Base-by-base conservation (phyloP, 1,139 yeast species). In the Yamadazyma diddensiae region DNA sequence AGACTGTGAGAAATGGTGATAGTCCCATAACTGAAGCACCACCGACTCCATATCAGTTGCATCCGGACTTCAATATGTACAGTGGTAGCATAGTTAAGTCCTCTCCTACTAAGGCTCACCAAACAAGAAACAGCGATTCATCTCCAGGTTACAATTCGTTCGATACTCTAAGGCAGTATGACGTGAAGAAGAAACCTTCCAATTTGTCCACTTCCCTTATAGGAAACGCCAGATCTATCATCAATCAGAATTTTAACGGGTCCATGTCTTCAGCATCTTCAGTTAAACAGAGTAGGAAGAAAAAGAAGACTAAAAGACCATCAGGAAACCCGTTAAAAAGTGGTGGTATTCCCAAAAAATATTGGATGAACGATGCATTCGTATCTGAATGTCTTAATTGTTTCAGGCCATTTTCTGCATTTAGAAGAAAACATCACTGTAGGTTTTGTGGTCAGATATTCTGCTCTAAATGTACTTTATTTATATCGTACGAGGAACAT, bases 361-460 rank as follows among this genome's bases (percentile, higher is more conserved):
- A 83, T 52, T 86, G 95, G 95, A 86, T 86, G 95, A 83, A 85
- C 52, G 95, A 86, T 56, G 85, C 86, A 30, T 82, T 83, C 50
- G 92, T 88, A 0, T 73, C 80, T 5, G 92, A 85, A 41, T 86
- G 95, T 50, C 79, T 85, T 41, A 72, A 80, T 22, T 86, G 95
- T 50, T 82, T 82, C 32, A 72, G 77, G 36, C 74, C 79, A 0
- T 86, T 86, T 51, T 77, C 85, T 0, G 77, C 81, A 0, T 92
- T 90, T 58, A 65, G 97, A 51, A 69, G 98, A 45, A 85, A 86
- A 45, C 98, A 92, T 54, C 98, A 92, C 56, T 92, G 98, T 52
- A 66, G 98, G 31, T 80, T 90, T 31, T 92, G 98, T 59, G 97
- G 97, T 2, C 97, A 90, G 55, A 92, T 92, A 26, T 92, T 88